Base-by-base conservation (phyloP, 2,329 filamentous ascomycete genomes). In the Calonectria hawksworthii region DNA sequence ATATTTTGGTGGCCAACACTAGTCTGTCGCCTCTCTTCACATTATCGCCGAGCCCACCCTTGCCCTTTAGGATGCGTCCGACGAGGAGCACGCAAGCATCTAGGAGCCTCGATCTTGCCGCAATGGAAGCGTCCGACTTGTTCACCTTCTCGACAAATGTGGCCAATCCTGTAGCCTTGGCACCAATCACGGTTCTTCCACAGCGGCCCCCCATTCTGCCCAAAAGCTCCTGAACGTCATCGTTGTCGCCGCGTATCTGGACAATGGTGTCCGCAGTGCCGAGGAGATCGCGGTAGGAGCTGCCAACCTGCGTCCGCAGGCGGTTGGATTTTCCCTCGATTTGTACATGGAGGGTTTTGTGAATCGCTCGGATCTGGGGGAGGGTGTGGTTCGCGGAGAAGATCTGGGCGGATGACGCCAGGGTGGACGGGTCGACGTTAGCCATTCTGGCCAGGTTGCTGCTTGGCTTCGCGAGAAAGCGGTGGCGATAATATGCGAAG, bases 181-280 rank as follows among this genome's bases (percentile, higher is more conserved):
- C 90, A 30, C 92, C 92, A 30, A 98, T 88, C 32, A 93, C 89
- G 68, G 90, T 87, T 47, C 95, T 91, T 67, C 96, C 96, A 85
- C 96, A 98, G 72, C 92, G 91, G 52, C 91, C 91, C 59, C 95
- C 95, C 86, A 98, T 93, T 74, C 89, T 89, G 21, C 90, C 90
- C 67, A 99, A 89, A 47, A 93, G 91, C 7, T 89, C 87, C 84
- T 98, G 95, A 21, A 95, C 93, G 16, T 88, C 87, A 75, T 93
- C 91, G 86, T 97, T 96, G 82, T 96, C 93, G 50, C 86, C 86
- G 78, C 95, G 94, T 95, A 99, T 98, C 75, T 93, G 91, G 70
- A 98, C 94, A 78, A 99, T 99, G n/a, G 93, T 93, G 86, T 98
- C 96, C 70, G 96, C 96, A 0, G 96, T 98, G 68, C 95, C 95